phyloP scores from a whole-genome alignment of 2,329 filamentous ascomycete genomes.

The Scolecobasidium constrictum region DNA sequence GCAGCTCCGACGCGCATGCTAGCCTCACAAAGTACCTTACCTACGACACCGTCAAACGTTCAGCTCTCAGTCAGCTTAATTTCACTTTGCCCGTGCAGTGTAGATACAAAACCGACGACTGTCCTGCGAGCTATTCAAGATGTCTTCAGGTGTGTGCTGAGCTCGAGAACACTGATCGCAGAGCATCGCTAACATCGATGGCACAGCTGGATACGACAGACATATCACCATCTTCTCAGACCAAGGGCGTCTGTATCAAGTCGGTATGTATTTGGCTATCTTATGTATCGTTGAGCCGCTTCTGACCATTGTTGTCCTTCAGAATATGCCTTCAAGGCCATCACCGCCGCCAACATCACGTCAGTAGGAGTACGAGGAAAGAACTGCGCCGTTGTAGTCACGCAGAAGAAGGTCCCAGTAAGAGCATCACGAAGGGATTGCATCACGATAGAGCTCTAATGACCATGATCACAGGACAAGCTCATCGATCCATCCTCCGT shows the following conservation, averaged over 20 bases:
- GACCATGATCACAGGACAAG: conserved; percentile 83
- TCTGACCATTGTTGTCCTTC: conserved; percentile 15
- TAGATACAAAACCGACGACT: too few relatives aligned
- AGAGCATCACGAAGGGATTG: too few relatives aligned
- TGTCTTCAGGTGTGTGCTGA: too few relatives aligned
- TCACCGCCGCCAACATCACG: conserved; percentile 98
- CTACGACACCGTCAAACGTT: conserved; percentile 16
- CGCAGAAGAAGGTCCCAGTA: conserved; percentile 99
- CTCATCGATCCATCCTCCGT: conserved; percentile 96
- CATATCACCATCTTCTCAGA: conserved; percentile 99
- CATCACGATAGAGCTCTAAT: too few relatives aligned
- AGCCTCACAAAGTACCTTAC: conserved; percentile 5
- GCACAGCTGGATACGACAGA: conserved; percentile 84
- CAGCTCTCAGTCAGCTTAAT: conserved; percentile 21
- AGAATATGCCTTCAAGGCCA: conserved; percentile 99
- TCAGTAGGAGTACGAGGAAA: conserved; percentile 93
- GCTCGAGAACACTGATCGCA: too few relatives aligned
- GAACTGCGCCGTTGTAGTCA: conserved; percentile 91
- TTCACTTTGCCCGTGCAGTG: too few relatives aligned
- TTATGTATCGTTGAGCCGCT: not conserved
- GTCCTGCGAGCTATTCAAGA: too few relatives aligned
- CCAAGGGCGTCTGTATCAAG: conserved; percentile 97
- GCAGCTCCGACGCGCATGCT: conserved; percentile 1
- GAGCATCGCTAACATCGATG: too few relatives aligned
- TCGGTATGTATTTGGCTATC: conserved; percentile 56